Percentiles rank a stretch among this genome's conserved stretches.
Conservation (phyloP, 495 filamentous ascomycete genomes). For the Penicillium angulare region DNA sequence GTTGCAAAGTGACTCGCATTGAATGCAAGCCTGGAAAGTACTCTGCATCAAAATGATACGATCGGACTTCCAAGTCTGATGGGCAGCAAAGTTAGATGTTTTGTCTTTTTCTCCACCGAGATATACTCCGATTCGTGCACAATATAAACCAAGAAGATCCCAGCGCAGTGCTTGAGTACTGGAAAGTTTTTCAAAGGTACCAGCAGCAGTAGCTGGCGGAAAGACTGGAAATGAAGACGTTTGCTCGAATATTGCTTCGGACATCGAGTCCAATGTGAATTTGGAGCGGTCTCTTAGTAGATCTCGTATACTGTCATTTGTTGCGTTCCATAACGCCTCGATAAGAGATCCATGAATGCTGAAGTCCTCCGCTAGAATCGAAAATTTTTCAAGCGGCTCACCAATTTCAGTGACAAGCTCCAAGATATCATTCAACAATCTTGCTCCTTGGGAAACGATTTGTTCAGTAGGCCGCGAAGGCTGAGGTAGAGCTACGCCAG, state of each 20-base stretch:
- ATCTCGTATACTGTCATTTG: background rate
- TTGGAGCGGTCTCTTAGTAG: background rate
- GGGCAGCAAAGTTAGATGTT: background rate
- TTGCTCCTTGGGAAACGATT: background rate
- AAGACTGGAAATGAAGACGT: background rate
- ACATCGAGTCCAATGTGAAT: background rate
- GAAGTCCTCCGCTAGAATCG: background rate
- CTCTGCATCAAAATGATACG: slow-evolving; percentile 8
- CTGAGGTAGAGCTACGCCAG: background rate
- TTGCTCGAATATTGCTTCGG: background rate
- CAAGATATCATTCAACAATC: background rate
- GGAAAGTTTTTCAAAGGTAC: background rate
- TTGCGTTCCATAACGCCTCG: background rate
- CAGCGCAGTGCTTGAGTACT: slow-evolving; percentile 4
- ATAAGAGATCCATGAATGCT: background rate
- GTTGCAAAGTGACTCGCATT: slow-evolving; percentile 10
- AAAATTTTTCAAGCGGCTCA: background rate
- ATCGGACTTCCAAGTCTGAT: slow-evolving; percentile 7
- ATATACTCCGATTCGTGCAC: slow-evolving; percentile 8
- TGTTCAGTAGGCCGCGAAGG: background rate
- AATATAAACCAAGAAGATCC: slow-evolving; percentile 4
- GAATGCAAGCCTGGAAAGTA: slow-evolving; percentile 7
- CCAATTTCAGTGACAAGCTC: background rate
- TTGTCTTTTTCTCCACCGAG: slow-evolving; percentile 9
- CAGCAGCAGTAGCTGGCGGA: background rate